phyloP scores from a whole-genome alignment of 1,284 basidiomycete genomes.

The Fomes fomentarius region DNA sequence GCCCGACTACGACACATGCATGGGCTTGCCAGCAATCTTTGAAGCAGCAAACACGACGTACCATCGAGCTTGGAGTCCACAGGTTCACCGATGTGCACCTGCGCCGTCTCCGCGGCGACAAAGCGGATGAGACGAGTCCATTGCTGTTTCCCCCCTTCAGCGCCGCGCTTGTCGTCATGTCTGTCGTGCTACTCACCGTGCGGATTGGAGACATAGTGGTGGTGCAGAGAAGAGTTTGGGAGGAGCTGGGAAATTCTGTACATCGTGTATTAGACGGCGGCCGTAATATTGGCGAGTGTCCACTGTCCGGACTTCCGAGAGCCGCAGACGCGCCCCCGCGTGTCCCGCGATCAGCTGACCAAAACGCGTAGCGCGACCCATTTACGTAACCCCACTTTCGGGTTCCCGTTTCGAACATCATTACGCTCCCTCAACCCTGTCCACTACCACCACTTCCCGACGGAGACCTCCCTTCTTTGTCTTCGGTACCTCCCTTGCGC shows the following conservation, averaged over 20 bases:
- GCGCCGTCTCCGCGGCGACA: slow-evolving; percentile 73
- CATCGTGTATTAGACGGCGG: slow-evolving; percentile 11
- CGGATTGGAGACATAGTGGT: slow-evolving; percentile 58
- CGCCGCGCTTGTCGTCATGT: background rate
- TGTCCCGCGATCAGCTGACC: slow-evolving; percentile 20
- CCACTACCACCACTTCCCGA: background rate
- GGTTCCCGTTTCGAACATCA: slow-evolving; percentile 16
- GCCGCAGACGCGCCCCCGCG: slow-evolving; percentile 1
- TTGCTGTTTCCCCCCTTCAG: slow-evolving; percentile 43
- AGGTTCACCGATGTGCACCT: slow-evolving; percentile 80
- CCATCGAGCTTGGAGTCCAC: slow-evolving; percentile 69
- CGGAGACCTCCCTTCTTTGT: background rate
- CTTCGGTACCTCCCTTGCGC: slow-evolving; percentile 1
- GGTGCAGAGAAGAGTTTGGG: slow-evolving; percentile 10
- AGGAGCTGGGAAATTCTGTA: slow-evolving; percentile 6
- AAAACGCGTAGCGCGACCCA: slow-evolving; percentile 14
- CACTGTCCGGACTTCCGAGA: background rate
- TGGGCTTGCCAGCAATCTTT: background rate
- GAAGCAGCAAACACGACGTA: slow-evolving; percentile 32
- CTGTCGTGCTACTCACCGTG: slow-evolving; percentile 46
- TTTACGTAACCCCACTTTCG: slow-evolving; percentile 15
- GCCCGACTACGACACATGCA: slow-evolving; percentile 71
- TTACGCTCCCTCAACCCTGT: background rate
- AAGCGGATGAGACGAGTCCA: slow-evolving; percentile 87
- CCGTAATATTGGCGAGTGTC: slow-evolving; percentile 2